These are phyloP conservation scores for Spiraea crenata DNA, from an alignment of 331 rosid genomes.

Conservation along the genomic window DNA sequence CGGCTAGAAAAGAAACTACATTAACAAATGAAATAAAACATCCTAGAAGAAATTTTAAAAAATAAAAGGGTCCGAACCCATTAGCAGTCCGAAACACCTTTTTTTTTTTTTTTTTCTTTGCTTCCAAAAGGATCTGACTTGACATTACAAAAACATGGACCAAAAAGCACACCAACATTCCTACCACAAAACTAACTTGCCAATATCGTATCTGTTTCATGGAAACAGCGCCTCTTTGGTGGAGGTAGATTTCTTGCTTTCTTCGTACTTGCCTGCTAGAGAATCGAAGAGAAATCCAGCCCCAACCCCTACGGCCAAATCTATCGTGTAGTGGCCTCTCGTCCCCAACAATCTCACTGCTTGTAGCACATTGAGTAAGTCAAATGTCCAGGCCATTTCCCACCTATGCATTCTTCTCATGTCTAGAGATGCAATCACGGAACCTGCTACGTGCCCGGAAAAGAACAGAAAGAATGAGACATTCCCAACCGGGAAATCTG, in stretches of 20 bases:
- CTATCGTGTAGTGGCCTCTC: slow-evolving; percentile 90
- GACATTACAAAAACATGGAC: neutral
- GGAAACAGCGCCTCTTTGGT: slow-evolving; percentile 22
- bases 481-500: slow-evolving; percentile 90
- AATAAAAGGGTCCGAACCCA: neutral
- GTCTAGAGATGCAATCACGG: slow-evolving; percentile 85
- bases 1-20: neutral
- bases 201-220: neutral
- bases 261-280: slow-evolving; percentile 75
- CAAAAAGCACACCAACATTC: neutral
- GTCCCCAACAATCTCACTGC: slow-evolving; percentile 71
- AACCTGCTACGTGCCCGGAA: slow-evolving; percentile 92
- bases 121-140: neutral
- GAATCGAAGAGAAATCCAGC: slow-evolving; percentile 86
- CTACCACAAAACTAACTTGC: no score
- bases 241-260: slow-evolving; percentile 37
- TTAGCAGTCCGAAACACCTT: no score
- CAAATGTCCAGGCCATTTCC: slow-evolving; percentile 69
- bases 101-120: neutral
- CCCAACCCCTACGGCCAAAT: slow-evolving; percentile 86
- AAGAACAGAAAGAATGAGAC: slow-evolving; percentile 84
- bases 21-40: neutral
- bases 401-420: slow-evolving; percentile 79
- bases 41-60: neutral
- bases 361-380: slow-evolving; percentile 64